Evolutionary conservation across 2,329 filamentous ascomycete species (phyloP), one percentile per base, ranked within the genome.

Genomic region (Penicillium hesseltinei): DNA sequence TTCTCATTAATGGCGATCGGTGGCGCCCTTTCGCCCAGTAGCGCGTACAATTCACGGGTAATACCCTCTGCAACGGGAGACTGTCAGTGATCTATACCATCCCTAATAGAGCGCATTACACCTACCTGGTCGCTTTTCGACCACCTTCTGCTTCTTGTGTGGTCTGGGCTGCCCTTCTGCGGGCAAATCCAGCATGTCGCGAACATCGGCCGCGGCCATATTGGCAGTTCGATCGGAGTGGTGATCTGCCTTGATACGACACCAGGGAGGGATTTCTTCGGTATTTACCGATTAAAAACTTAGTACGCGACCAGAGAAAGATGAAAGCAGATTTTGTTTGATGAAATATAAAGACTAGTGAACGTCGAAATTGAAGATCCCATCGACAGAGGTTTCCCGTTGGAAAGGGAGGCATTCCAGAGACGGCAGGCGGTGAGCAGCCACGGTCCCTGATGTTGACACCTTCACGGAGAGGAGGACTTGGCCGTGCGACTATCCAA

Each of bases 181-280:
- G 65, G 88, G 88, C 72, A 96, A 81, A 74, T 92, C 91, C 70
- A 96, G 86, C 71, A 96, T 90, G 74, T 96, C 91, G 78, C 90
- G 91, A 66, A 95, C 85, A 81, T 96, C 91, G 73, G 88, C 88
- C 60, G 88, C 88, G 58, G 88, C 82, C 87, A 90, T 90, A 62
- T 68, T 80, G 69, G 63, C 62, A 56, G 65, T 57, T 58, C 62
- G 53, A 51, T 40, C 19, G 38, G 47, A 35, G 29, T 15, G 13
- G 21, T 46, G 21, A 15, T 46, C 19, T 45, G 8, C n/a, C 40
- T 27, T 2, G 31, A 27, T n/a, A 27, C 31, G 49, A 46, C 29
- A 23, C 33, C 15, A 42, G 35, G 15, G n/a, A 54, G 45, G 2
- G 11, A n/a, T n/a, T 23, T 35, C 21, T 33, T 45, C 11, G 15